Evolutionary conservation across 768 basidiomycete species (phyloP).

Genomic region (Lactarius hengduanensis): DNA sequence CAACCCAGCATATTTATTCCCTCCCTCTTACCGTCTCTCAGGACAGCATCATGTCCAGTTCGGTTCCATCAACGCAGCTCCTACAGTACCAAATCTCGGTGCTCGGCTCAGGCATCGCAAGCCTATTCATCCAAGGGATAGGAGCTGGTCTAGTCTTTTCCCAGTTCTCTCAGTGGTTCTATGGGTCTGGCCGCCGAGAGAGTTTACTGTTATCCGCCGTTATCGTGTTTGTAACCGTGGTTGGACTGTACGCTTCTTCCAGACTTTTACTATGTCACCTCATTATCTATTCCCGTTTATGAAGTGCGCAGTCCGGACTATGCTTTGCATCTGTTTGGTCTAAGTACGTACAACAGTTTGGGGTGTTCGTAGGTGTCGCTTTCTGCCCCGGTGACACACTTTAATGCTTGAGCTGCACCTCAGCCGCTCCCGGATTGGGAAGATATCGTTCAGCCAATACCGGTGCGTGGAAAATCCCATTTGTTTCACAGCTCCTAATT

Average conservation of each 20-base stretch:
- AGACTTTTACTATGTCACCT: not conserved
- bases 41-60: constrained; percentile 10
- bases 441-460: not conserved
- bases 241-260: constrained; percentile 11
- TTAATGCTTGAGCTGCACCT: not conserved
- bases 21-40: not conserved
- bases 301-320: constrained; percentile 16
- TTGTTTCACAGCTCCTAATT: not conserved
- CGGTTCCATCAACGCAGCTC: not conserved
- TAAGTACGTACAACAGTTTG: constrained; percentile 8
- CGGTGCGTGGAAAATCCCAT: not conserved
- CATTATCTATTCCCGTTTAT: not conserved
- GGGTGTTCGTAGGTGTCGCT: not conserved
- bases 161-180: constrained; percentile 18
- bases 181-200: not conserved
- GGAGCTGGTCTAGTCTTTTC: constrained; percentile 11
- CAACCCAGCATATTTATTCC: not conserved
- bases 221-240: not conserved
- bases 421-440: not conserved
- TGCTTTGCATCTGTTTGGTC: constrained; percentile 1
- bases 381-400: not conserved
- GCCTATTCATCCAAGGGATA: constrained; percentile 10
- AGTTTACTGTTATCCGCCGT: not conserved
- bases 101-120: constrained; percentile 4
- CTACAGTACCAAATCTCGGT: not conserved